phyloP scores from a whole-genome alignment of 2,329 filamentous ascomycete species.

The Dothistroma septosporum region DNA sequence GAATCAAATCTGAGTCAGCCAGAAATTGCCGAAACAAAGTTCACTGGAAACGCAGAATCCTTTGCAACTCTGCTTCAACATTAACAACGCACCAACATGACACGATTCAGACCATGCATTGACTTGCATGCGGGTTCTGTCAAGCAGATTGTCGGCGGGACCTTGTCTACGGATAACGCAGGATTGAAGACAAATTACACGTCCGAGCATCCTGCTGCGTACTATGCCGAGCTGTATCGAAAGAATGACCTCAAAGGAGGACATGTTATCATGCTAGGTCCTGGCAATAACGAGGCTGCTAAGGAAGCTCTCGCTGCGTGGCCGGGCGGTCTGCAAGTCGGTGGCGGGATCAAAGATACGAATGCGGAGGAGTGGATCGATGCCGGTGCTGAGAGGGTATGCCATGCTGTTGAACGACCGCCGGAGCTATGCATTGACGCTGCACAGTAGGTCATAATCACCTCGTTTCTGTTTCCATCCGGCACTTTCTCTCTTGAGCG shows the following conservation, averaged over 20 bases:
- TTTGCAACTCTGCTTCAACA: neutral
- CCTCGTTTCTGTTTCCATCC: constrained; percentile 85
- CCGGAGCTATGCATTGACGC: constrained; percentile 7
- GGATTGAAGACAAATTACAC: constrained; percentile 85
- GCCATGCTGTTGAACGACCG: constrained; percentile 22
- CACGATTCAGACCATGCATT: constrained; percentile 90
- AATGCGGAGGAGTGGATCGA: constrained; percentile 87
- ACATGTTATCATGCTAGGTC: constrained; percentile 95
- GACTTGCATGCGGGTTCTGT: constrained; percentile 96
- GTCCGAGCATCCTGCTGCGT: constrained; percentile 71
- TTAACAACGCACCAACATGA: constrained; percentile 56
- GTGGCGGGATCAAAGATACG: constrained; percentile 82
- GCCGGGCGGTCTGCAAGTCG: constrained; percentile 78
- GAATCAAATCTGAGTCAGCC: neutral
- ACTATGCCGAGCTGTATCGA: constrained; percentile 80
- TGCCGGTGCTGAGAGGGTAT: constrained; percentile 81
- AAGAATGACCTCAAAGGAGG: constrained; percentile 70
- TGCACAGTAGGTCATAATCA: constrained; percentile 80
- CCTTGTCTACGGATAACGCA: constrained; percentile 54
- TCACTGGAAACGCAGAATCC: neutral
- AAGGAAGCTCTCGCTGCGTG: constrained; percentile 72
- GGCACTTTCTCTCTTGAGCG: constrained; percentile 75
- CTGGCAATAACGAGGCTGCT: constrained; percentile 77
- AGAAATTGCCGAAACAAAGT: constrained; percentile 1
- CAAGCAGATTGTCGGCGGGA: constrained; percentile 97